Base-by-base conservation (phyloP, 1,284 basidiomycete species). In the Trametes hirsuta region DNA sequence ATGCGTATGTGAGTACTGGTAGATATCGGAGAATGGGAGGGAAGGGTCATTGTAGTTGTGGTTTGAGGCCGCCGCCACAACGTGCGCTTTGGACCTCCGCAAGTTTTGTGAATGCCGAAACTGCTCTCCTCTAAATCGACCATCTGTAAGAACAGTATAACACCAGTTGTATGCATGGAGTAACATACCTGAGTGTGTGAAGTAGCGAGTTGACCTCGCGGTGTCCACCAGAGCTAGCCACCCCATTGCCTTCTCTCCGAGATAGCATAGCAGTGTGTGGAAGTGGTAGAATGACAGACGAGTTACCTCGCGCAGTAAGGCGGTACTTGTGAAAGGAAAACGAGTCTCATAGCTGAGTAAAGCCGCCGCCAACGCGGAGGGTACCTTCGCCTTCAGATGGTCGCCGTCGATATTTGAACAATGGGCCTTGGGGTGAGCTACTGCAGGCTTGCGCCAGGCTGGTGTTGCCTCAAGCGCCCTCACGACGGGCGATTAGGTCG, bases 71-170 rank as follows among this genome's bases (percentile, higher is more conserved):
- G 64, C 58, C 24, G 69, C 59, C 1, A 8, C 30, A 30, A 74
- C 69, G 57, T 79, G 77, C 10, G 72, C 70, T 35, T 74, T 76
- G 34, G 78, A 79, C 30, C 77, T 72, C 55, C 72, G 77, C 6
- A 81, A 62, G 67, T 90, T 90, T 62, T 83, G 84, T 24, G 74
- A 66, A 64, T 83, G 88, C 50, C 87, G 79, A 61, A 84, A 89
- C 46, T 90, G 85, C 70, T 90, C 88, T 11, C 86, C 88, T 71
- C 87, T 86, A 42, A n/a, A 37, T 22, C 12, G 30, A 4, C 2
- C 11, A 5, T 30, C 18, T 14, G 15, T 11, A 4, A 24, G 24
- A 46, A 25, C 30, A 35, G 6, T 1, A 42, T 30, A 2, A 24
- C 15, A 9, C 3, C 22, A 10, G 3, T 12, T 37, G 1, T 14